Conservation (phyloP, 225 moss, liverwort and hornwort genomes). For the Neckera pumila region DNA sequence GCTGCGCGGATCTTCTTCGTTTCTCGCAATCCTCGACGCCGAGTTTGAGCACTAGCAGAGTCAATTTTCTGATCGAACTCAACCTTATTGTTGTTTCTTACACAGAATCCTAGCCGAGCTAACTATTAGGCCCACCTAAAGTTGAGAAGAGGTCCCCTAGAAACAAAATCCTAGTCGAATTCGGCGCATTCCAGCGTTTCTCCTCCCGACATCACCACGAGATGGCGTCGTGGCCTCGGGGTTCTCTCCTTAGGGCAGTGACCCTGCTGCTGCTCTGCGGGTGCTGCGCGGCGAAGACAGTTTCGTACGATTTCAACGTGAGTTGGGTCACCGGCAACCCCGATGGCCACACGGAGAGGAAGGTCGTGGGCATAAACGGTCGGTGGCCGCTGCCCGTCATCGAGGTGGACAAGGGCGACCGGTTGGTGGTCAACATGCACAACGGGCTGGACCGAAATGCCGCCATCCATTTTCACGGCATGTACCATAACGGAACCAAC, state of each 20-base stretch:
- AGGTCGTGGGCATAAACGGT: not conserved
- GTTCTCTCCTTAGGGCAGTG: not conserved
- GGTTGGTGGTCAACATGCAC: not conserved
- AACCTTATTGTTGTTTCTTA: not conserved
- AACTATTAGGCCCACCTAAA: too few relatives aligned
- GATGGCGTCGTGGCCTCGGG: not conserved
- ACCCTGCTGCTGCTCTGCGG: not conserved
- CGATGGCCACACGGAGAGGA: not conserved
- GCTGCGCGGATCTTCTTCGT: not conserved
- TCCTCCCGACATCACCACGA: not conserved
- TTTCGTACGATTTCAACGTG: not conserved
- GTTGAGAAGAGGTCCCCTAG: too few relatives aligned
- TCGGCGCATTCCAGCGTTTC: not conserved
- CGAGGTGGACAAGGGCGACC: not conserved
- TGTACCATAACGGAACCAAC: not conserved
- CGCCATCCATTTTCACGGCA: not conserved
- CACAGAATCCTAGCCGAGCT: not conserved
- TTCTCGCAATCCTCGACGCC: not conserved
- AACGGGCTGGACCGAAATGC: not conserved
- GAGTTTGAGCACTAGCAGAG: not conserved
- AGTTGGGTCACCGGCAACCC: not conserved
- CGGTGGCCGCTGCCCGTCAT: not conserved
- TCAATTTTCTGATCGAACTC: not conserved
- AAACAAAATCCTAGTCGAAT: not conserved
- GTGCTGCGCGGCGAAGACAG: not conserved